Base-by-base conservation (phyloP, 768 basidiomycete genomes). In the Suillus cothurnatus region DNA sequence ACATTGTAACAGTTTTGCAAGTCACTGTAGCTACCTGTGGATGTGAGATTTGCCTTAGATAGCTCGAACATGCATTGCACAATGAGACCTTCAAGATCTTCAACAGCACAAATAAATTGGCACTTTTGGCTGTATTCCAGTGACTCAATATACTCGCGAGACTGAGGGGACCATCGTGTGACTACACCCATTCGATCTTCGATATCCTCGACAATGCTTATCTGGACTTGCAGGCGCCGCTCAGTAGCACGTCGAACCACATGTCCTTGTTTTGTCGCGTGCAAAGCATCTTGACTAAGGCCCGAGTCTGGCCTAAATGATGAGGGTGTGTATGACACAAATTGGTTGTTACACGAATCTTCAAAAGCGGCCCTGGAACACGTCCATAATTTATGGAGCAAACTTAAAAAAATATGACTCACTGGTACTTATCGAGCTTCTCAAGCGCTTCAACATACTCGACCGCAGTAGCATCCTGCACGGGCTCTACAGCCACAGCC, bases 111-210 rank as follows among this genome's bases (percentile, higher is more conserved):
- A 50, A 47, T 47, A 14, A 47, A 47, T 47, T 23, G 45, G 17
- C 6, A 2, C 19, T 59, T 41, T 34, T 32, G 7, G 23, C 21
- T 36, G 38, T 64, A 64, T 21, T 70, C 56, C 5, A 64, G 6
- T 1, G 64, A 57, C 2, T 63, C 55, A 26, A 58, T 62, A 60
- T 78, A 82, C 52, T 78, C 70, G 2, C 56, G 64, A 21, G 60
- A 43, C 1, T 59, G 63, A 1, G 72, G 72, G 17, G 65, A 69
- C 80, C 79, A 80, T 1, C 72, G 66, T 6, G 26, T 57, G 5
- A 21, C 21, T 47, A 81, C 67, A 75, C 76, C 38, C 73, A 60
- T 36, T 66, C 49, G 4, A 69, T 59, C 23, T 76, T 66, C 49
- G 72, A 71, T 11, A 50, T 26, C 38, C 23, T 45, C 23, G 6